These are phyloP conservation scores for Pichia kudriavzevii DNA, from an alignment of 1,139 yeast genomes.

Conservation along the genomic window DNA sequence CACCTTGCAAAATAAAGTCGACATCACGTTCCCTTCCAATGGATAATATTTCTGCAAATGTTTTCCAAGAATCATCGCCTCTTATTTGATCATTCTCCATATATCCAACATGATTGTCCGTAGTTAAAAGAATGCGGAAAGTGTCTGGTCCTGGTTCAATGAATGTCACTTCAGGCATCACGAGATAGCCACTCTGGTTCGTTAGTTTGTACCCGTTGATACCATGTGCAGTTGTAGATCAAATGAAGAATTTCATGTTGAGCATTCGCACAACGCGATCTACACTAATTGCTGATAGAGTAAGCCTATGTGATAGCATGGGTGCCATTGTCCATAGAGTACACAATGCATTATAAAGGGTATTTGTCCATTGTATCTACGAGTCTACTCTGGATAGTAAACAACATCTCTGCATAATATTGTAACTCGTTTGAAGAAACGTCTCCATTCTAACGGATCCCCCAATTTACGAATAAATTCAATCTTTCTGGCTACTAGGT, in stretches of 20 bases:
- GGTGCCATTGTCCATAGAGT: too few species aligned
- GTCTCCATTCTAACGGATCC: conserved; percentile 65
- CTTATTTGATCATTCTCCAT: conserved; percentile 83
- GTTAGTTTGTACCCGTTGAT: too few species aligned
- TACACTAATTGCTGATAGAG: too few species aligned
- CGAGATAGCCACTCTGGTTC: too few species aligned
- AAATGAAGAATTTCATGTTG: too few species aligned
- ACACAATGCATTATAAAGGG: too few species aligned
- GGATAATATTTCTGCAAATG: conserved; percentile 76
- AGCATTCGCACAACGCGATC: too few species aligned
- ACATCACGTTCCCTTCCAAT: conserved; percentile 69
- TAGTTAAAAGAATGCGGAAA: conserved; percentile 70
- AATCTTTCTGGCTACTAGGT: conserved; percentile 34
- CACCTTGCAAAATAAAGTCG: conserved; percentile 87
- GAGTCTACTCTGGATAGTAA: conserved; percentile 24
- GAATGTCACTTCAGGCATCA: conserved; percentile 36
- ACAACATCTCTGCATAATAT: conserved; percentile 47
- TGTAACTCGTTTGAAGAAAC: conserved; percentile 48
- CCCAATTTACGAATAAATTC: conserved; percentile 48
- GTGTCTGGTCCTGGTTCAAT: conserved; percentile 47
- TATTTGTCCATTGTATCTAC: too few species aligned
- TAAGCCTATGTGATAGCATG: too few species aligned
- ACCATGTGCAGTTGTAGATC: too few species aligned
- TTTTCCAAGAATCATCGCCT: conserved; percentile 83
- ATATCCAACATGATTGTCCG: conserved; percentile 96